Percentiles rank a stretch among this genome's conserved stretches.
phyloP scores from a whole-genome alignment of 2,329 filamentous ascomycete species.

The Colletotrichum aenigma region DNA sequence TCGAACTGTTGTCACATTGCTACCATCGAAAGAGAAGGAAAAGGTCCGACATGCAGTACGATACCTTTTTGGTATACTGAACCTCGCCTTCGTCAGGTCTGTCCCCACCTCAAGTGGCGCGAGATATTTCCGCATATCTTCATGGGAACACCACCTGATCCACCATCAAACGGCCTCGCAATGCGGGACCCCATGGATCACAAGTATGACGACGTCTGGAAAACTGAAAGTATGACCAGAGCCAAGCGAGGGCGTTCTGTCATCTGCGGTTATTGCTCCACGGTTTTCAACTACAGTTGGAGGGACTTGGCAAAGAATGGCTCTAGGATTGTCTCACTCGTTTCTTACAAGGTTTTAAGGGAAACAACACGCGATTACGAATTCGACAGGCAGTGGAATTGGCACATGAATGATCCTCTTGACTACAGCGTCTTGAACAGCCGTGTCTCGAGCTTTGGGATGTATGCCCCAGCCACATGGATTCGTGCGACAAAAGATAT shows the following conservation, averaged over 20 bases:
- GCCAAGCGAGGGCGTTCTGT: background rate
- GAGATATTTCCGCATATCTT: background rate
- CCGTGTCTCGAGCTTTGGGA: background rate
- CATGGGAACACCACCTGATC: accelerated
- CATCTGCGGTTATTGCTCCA: accelerated
- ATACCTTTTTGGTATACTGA: accelerated
- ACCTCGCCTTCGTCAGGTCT: accelerated
- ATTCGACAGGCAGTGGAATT: no score
- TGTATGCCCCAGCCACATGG: background rate
- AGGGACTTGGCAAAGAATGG: accelerated
- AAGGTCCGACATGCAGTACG: accelerated
- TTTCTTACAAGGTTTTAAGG: background rate
- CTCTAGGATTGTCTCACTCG: accelerated
- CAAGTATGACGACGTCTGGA: background rate
- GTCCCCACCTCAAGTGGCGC: accelerated
- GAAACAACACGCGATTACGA: no score
- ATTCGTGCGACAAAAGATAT: background rate
- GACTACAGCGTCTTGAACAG: no score
- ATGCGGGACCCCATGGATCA: background rate
- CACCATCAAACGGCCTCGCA: accelerated
- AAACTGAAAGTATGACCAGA: accelerated
- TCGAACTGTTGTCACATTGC: background rate
- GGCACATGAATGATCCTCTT: no score
- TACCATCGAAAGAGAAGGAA: accelerated
- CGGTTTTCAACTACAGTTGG: background rate